Evolutionary conservation across 2,329 filamentous ascomycete genomes (phyloP).

Genomic region (Cyphellophora attinorum): DNA sequence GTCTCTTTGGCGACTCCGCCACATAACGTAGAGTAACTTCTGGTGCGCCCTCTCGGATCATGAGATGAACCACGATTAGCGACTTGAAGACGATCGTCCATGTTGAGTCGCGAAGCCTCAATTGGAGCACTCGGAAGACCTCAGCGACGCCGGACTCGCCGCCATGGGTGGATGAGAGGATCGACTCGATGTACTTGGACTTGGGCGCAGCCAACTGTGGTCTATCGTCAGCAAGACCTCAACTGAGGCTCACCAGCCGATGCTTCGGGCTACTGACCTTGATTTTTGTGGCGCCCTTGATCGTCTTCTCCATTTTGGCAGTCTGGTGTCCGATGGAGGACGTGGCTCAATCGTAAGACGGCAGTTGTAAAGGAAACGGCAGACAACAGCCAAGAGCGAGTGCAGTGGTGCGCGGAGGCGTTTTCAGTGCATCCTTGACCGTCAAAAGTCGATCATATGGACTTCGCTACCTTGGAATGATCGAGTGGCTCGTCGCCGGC

Average conservation of each 20-base stretch:
- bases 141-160: conserved; percentile 92
- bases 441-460: too few relatives aligned
- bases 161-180: conserved; percentile 86
- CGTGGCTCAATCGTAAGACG: too few relatives aligned
- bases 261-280: conserved; percentile 52
- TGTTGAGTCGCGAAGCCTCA: conserved; percentile 84
- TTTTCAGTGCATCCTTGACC: too few relatives aligned
- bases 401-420: not conserved
- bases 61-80: conserved; percentile 87
- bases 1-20: conserved; percentile 67
- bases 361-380: too few relatives aligned
- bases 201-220: conserved; percentile 83
- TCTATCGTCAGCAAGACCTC: conserved; percentile 16
- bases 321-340: too few relatives aligned
- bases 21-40: conserved; percentile 83
- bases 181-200: conserved; percentile 98
- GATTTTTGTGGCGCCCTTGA: conserved; percentile 97
- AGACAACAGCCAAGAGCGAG: not conserved
- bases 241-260: not conserved
- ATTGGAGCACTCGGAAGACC: conserved; percentile 84
- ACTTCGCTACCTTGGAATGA: too few relatives aligned
- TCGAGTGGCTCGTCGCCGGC: too few relatives aligned
- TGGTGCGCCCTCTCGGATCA: conserved; percentile 90
- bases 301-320: conserved; percentile 87
- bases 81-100: conserved; percentile 99